Evolutionary conservation across 805 yeast species (phyloP).

Genomic region (Hanseniaspora taiwanica): DNA sequence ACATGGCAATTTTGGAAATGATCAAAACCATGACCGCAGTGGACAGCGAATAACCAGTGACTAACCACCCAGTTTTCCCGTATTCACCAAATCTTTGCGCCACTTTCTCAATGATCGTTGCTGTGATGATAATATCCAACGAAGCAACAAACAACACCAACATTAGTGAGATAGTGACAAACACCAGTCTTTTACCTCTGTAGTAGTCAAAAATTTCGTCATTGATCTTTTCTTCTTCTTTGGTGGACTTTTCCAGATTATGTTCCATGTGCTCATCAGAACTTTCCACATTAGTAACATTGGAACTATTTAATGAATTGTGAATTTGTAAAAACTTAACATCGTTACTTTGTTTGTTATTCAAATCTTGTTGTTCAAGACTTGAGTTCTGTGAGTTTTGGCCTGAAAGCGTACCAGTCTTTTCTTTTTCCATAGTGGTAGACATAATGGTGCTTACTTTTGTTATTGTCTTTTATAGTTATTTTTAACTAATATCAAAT

Average conservation of each 20-base stretch:
- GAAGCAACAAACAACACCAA: conserved; percentile 27
- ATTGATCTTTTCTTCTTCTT: not conserved
- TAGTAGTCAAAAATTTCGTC: conserved; percentile 2
- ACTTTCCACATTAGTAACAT: not conserved
- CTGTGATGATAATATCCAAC: conserved; percentile 44
- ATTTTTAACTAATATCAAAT: too few relatives aligned
- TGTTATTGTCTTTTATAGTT: too few relatives aligned
- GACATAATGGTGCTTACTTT: too few relatives aligned
- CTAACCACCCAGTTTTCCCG: conserved; percentile 44
- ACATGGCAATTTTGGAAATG: conserved; percentile 46
- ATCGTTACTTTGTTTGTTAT: not conserved
- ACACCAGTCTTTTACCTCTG: conserved; percentile 5
- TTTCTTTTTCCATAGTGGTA: too few relatives aligned
- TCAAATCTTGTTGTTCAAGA: not conserved
- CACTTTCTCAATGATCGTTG: conserved; percentile 37
- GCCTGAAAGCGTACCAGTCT: too few relatives aligned
- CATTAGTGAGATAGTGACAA: conserved; percentile 11
- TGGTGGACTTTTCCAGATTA: not conserved
- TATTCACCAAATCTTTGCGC: conserved; percentile 37
- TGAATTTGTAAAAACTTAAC: too few relatives aligned
- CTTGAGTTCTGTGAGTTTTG: not conserved
- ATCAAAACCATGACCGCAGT: conserved; percentile 39
- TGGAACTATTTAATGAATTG: too few relatives aligned
- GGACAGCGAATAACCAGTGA: conserved; percentile 41
- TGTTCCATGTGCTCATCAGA: not conserved